Evolutionary conservation across 2,329 filamentous ascomycete genomes (phyloP).

Genomic region (Colletotrichum kahawae): DNA sequence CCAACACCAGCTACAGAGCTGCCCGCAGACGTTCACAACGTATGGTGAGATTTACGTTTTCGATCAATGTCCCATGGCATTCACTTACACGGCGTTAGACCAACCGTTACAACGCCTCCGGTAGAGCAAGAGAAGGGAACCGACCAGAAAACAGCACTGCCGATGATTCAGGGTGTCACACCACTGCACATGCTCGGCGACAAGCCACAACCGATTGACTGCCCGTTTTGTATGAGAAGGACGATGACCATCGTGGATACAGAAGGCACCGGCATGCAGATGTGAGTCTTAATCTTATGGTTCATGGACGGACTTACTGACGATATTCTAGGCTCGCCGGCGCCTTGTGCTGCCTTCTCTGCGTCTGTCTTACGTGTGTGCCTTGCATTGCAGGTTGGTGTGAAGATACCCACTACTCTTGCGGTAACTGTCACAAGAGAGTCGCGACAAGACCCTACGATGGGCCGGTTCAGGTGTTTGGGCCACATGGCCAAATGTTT

Average conservation of each 20-base stretch:
- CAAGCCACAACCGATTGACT: constrained; percentile 32
- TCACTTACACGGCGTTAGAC: neutral
- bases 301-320: neutral
- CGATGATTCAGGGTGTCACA: neutral
- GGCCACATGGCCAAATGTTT: constrained; percentile 16
- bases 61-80: too few species aligned
- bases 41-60: neutral
- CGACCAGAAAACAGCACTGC: neutral
- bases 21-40: neutral
- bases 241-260: constrained; percentile 26
- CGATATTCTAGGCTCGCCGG: constrained; percentile 28
- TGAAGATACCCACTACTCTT: constrained; percentile 33
- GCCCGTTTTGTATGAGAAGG: constrained; percentile 32
- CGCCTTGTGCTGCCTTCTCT: constrained; percentile 33
- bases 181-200: constrained; percentile 30
- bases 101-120: neutral
- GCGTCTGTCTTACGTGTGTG: constrained; percentile 35
- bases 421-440: constrained; percentile 32
- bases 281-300: neutral
- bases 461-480: constrained; percentile 25
- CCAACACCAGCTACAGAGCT: neutral
- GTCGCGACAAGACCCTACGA: constrained; percentile 29
- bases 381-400: constrained; percentile 37
- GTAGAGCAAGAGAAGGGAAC: neutral
- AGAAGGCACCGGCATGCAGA: constrained; percentile 23